A percentile compares a stretch with the other conserved stretches of the same genome.
Evolutionary conservation across 139 green algal species (phyloP).

Genomic region (Desmodesmus armatus): DNA sequence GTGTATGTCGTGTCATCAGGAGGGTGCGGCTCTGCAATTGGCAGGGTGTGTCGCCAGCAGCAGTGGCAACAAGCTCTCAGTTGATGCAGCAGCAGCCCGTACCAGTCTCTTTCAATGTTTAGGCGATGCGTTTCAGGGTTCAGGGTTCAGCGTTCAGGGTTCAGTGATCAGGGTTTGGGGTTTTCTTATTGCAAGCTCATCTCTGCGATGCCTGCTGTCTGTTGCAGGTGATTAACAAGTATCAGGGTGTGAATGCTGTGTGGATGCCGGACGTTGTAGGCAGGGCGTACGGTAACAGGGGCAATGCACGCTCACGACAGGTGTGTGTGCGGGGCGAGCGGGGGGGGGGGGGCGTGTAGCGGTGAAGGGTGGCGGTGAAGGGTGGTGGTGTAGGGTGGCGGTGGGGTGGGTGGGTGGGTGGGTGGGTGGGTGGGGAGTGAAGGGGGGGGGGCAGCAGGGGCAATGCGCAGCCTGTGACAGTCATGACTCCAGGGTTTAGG

Average conservation of each 20-base stretch:
- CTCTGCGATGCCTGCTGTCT: neutral
- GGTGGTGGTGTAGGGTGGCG: too few species aligned
- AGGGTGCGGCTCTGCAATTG: neutral
- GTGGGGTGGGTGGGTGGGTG: too few species aligned
- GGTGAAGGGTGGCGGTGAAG: too few species aligned
- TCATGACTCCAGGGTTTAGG: too few species aligned
- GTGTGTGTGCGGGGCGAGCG: too few species aligned
- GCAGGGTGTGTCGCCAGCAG: neutral
- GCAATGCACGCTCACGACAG: constrained; percentile 89
- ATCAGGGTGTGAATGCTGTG: constrained; percentile 62
- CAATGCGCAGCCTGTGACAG: too few species aligned
- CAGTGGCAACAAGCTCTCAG: neutral
- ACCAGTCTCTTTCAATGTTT: neutral
- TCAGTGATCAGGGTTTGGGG: neutral
- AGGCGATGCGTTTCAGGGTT: neutral
- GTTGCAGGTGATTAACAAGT: constrained; percentile 68
- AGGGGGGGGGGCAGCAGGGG: too few species aligned
- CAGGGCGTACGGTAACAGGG: constrained; percentile 86
- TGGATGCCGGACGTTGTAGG: constrained; percentile 91
- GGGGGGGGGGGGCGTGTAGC: too few species aligned
- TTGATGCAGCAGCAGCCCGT: neutral
- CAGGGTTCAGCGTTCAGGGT: neutral
- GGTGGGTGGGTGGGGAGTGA: too few species aligned
- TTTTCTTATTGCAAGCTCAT: neutral
- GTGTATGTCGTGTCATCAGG: neutral